A percentile compares a stretch with the other conserved stretches of the same genome.
These are phyloP conservation scores for Cyberlindnera samutprakarnensis DNA, from an alignment of 805 yeast species.

Conservation along the genomic window DNA sequence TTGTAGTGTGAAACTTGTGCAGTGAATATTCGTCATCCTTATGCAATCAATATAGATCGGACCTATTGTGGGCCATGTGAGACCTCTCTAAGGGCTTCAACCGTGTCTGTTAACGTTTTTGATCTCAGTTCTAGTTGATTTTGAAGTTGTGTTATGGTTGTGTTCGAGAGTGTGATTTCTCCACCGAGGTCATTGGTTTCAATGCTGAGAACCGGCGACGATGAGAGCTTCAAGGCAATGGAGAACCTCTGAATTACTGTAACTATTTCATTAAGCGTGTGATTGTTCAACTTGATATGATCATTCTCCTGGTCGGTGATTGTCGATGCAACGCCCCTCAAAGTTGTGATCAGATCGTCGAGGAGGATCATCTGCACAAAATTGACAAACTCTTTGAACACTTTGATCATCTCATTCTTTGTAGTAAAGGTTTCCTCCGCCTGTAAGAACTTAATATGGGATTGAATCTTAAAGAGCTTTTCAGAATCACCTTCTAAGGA, in stretches of 20 bases:
- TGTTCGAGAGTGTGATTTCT: background rate
- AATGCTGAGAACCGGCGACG: constrained; percentile 1
- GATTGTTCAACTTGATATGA: constrained; percentile 4
- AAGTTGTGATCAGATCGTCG: constrained; percentile 11
- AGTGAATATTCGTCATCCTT: no score
- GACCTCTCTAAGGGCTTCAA: background rate
- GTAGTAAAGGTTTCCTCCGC: constrained; percentile 18
- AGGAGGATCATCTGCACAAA: constrained; percentile 11
- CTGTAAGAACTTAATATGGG: constrained; percentile 11
- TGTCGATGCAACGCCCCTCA: constrained; percentile 8
- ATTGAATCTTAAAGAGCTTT: constrained; percentile 7
- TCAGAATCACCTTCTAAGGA: constrained; percentile 7
- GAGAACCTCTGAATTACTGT: constrained; percentile 5
- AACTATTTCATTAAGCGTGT: constrained; percentile 3
- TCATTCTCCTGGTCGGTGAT: constrained; percentile 2
- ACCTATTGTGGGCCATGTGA: no score
- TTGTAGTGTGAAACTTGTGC: no score
- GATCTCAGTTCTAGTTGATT: background rate
- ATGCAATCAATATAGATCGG: no score
- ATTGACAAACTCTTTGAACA: constrained; percentile 12
- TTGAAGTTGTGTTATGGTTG: background rate
- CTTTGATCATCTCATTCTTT: constrained; percentile 11
- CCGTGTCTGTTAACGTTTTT: background rate
- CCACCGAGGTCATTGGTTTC: constrained; percentile 1
- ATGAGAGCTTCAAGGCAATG: constrained; percentile 5